A percentile compares a stretch with the other conserved stretches of the same genome.
phyloP scores from a whole-genome alignment of 192 early-diverging fungal genomes.

The Umbelopsis sp. region DNA sequence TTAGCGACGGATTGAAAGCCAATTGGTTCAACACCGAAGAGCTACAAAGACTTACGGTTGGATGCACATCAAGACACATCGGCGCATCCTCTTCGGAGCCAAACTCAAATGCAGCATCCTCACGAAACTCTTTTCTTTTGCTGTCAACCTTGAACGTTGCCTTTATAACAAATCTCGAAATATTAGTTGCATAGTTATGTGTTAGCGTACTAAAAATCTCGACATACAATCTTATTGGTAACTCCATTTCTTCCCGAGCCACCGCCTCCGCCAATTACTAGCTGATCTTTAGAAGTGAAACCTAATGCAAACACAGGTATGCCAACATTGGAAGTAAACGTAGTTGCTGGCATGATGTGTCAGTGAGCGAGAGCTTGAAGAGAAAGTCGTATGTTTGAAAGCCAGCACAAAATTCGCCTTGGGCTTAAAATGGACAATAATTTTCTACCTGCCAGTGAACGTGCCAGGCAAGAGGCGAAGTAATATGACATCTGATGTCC shows the following conservation, averaged over 20 bases:
- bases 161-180: constrained; percentile 35
- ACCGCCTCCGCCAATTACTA: constrained; percentile 86
- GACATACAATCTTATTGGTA: constrained; percentile 83
- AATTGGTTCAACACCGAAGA: neutral
- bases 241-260: constrained; percentile 80
- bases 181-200: neutral
- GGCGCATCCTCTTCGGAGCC: constrained; percentile 78
- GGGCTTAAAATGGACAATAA: neutral
- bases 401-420: neutral
- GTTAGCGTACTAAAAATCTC: neutral
- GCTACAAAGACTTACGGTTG: constrained; percentile 55
- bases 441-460: neutral
- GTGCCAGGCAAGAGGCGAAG: too few relatives aligned
- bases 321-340: constrained; percentile 51
- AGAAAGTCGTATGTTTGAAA: neutral
- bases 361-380: neutral
- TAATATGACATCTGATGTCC: neutral
- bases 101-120: constrained; percentile 35
- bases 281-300: constrained; percentile 56
- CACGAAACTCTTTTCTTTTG: constrained; percentile 34
- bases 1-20: neutral
- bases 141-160: constrained; percentile 54
- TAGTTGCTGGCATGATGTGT: constrained; percentile 25
- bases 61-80: constrained; percentile 79
- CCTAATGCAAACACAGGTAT: constrained; percentile 66